phyloP scores from a whole-genome alignment of 768 basidiomycete species.

The Hypholoma fasciculare region DNA sequence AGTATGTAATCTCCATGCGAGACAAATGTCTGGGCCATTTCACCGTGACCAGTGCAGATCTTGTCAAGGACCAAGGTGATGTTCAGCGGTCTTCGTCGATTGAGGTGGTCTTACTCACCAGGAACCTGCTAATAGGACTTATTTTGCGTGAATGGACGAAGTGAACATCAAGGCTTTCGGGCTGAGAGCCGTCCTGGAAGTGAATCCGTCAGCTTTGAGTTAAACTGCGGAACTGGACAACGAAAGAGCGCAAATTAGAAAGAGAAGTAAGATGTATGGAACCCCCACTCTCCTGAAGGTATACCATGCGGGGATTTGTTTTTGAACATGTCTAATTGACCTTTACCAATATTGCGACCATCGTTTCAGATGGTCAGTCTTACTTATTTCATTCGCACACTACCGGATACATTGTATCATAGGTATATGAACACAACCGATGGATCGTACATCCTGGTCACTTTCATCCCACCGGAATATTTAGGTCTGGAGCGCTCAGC shows the following conservation, averaged over 20 bases:
- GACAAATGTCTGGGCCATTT: too few relatives aligned
- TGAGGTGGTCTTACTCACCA: too few relatives aligned
- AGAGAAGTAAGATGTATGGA: conserved; percentile 50
- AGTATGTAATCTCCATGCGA: too few relatives aligned
- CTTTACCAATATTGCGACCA: conserved; percentile 39
- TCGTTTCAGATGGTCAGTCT: conserved; percentile 39
- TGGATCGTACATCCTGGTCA: conserved; percentile 40
- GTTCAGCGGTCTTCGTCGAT: neutral
- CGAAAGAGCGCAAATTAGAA: conserved; percentile 40
- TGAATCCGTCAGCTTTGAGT: conserved; percentile 50
- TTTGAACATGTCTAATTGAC: too few relatives aligned
- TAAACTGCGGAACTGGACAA: conserved; percentile 51
- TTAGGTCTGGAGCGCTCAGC: conserved; percentile 44
- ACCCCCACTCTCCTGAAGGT: conserved; percentile 54
- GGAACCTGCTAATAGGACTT: conserved; percentile 42
- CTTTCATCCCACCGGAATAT: conserved; percentile 44
- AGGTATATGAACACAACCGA: conserved; percentile 47
- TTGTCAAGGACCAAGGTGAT: conserved; percentile 60
- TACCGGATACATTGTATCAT: neutral
- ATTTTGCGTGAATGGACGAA: conserved; percentile 62
- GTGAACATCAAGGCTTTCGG: conserved; percentile 62
- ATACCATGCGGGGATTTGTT: neutral
- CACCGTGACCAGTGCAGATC: conserved; percentile 58
- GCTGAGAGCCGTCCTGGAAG: conserved; percentile 59
- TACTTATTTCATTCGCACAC: neutral